phyloP scores from a whole-genome alignment of 192 early-diverging fungal genomes.

The Umbelopsis ramanniana region DNA sequence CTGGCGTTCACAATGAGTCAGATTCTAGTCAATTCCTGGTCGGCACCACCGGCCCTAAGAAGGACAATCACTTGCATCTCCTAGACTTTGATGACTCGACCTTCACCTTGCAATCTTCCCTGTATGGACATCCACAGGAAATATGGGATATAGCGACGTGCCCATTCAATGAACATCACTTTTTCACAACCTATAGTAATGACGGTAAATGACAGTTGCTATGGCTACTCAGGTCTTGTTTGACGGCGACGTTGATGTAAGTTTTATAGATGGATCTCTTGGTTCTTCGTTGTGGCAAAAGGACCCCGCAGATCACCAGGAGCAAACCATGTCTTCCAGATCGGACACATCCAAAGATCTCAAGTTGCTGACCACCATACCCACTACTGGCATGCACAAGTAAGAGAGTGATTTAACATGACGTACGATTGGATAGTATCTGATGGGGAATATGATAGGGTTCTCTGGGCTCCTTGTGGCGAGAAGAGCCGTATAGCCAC shows the following conservation, averaged over 20 bases:
- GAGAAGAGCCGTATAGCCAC: neutral
- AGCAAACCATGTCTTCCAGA: neutral
- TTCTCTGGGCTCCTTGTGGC: neutral
- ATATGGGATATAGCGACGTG: constrained; percentile 69
- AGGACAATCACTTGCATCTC: constrained; percentile 69
- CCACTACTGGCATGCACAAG: neutral
- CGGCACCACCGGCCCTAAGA: constrained; percentile 63
- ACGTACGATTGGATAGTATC: neutral
- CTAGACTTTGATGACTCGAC: constrained; percentile 79
- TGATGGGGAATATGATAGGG: neutral
- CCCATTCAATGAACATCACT: constrained; percentile 57
- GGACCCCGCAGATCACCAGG: neutral
- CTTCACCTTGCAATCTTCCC: constrained; percentile 56
- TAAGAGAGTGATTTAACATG: neutral
- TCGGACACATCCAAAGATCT: constrained; percentile 14
- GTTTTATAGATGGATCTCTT: neutral
- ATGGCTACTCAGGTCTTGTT: neutral
- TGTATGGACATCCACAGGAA: constrained; percentile 68
- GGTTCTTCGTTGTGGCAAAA: constrained; percentile 32
- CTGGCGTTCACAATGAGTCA: constrained; percentile 58
- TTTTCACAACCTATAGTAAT: constrained; percentile 63
- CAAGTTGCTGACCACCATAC: neutral
- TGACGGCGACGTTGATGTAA: neutral
- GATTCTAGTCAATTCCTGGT: constrained; percentile 77
- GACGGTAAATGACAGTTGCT: constrained; percentile 28